phyloP scores from a whole-genome alignment of 768 basidiomycete species.

The Amanita jacksonii region DNA sequence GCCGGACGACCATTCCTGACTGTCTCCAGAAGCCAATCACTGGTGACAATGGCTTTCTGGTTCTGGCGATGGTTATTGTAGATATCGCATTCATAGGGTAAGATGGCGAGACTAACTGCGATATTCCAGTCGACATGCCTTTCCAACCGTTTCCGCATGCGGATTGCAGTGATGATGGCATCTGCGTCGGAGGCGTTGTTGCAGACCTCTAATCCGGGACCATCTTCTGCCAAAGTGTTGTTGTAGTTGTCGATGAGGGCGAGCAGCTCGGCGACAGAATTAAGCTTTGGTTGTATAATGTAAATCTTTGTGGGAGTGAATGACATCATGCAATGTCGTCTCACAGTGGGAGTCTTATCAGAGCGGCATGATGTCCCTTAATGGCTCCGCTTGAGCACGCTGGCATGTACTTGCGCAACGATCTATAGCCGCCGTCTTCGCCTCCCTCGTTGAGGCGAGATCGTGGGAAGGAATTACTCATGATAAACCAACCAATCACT shows the following conservation, averaged over 20 bases:
- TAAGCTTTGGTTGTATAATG: slow-evolving; percentile 31
- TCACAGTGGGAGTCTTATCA: no score
- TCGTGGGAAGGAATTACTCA: slow-evolving; percentile 24
- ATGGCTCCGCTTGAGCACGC: no score
- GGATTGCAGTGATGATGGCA: slow-evolving; percentile 55
- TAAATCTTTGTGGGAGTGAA: slow-evolving; percentile 18
- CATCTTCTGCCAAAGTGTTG: neutral
- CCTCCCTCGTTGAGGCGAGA: neutral
- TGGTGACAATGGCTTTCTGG: slow-evolving; percentile 58
- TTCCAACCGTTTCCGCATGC: slow-evolving; percentile 59
- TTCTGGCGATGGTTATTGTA: slow-evolving; percentile 26
- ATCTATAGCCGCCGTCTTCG: neutral
- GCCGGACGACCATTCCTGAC: slow-evolving; percentile 31
- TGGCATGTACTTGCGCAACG: no score
- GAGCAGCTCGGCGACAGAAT: slow-evolving; percentile 26
- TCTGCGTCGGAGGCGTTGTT: slow-evolving; percentile 40
- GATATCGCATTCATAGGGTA: neutral
- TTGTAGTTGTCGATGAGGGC: slow-evolving; percentile 21
- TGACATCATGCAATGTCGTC: no score
- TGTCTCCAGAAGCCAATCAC: slow-evolving; percentile 62
- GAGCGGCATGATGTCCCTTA: no score
- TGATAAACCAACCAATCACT: no score
- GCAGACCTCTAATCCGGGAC: slow-evolving; percentile 25
- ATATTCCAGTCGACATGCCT: slow-evolving; percentile 57
- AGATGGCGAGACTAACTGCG: slow-evolving; percentile 36